Base-by-base conservation (phyloP, 495 filamentous ascomycete genomes). In the Tuber calosporum region DNA sequence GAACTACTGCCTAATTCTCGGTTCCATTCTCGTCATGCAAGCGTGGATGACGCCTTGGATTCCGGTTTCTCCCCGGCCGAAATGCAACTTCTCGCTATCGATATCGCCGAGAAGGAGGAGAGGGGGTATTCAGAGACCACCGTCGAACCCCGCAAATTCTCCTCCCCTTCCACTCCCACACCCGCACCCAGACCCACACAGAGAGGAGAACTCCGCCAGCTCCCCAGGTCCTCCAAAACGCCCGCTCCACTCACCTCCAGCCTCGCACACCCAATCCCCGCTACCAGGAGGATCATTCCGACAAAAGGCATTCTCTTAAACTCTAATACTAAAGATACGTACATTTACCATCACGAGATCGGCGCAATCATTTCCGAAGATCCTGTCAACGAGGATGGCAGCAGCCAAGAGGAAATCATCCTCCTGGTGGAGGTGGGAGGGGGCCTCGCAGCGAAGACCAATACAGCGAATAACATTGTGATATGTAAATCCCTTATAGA, bases 361-460 rank as follows among this genome's bases (percentile, higher is more conserved):
- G 30, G 26, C 26, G 53, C 53, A 3, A 62, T 62, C 3, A 62
- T 62, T 62, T 62, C 69, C n/a, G 3, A 37, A 67, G 34, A 58
- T 22, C 34, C 39, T 19, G 39, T 37, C 45, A 37, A 17, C 39
- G 13, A 30, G 39, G 69, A 40, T 20, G 42, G 34, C 19, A 39
- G 43, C 34, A 15, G 45, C 69, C 69, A 66, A 66, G 40, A 66
- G 30, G 48, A 66, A 20, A 43, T 58, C 11, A 62, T 62, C 53
- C 53, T 62, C 53, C 53, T 62, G 4, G 26, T 19, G 30, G 26
- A 62, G 53, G 30, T 62, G 53, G 13, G 13, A 34, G 53, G 11
- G 30, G 53, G 53, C 13, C 26, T 62, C 30, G 53, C 19, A 19
- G 53, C 53, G 4, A 62, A 62, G 53, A 30, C 53, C 30, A 62